Conservation (phyloP, 495 filamentous ascomycete species). For the Talaromyces liani region DNA sequence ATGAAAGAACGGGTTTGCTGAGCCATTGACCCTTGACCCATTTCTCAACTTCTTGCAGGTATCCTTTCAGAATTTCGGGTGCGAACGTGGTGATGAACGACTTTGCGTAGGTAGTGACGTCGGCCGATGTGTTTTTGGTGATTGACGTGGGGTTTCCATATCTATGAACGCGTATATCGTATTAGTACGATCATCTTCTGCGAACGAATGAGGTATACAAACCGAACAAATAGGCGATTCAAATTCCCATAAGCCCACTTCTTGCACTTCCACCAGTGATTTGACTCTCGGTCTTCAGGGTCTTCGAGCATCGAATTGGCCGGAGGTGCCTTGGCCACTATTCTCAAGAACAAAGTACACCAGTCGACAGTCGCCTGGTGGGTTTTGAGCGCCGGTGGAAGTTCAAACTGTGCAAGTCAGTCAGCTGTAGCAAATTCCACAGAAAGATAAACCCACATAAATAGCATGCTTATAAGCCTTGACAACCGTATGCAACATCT, state of each 20-base stretch:
- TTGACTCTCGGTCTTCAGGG: conserved; percentile 75
- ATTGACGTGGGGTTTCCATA: conserved; percentile 78
- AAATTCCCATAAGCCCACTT: conserved; percentile 98
- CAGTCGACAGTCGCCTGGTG: conserved; percentile 83
- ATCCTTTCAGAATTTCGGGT: conserved; percentile 88
- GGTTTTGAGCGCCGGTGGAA: conserved; percentile 66
- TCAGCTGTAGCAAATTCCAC: not conserved
- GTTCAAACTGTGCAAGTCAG: conserved; percentile 60
- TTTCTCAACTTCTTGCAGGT: conserved; percentile 87
- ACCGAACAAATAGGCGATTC: conserved; percentile 92
- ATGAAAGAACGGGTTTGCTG: conserved; percentile 84
- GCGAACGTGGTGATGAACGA: conserved; percentile 86
- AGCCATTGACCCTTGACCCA: conserved; percentile 98
- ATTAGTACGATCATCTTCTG: not conserved
- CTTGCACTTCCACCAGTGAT: conserved; percentile 99
- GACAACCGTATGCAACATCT: conserved; percentile 90
- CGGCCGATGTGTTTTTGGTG: conserved; percentile 58
- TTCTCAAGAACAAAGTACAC: conserved; percentile 88
- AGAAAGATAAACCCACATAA: conserved; percentile 58
- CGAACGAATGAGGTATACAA: conserved; percentile 17
- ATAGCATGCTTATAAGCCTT: conserved; percentile 97
- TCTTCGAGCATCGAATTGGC: conserved; percentile 73
- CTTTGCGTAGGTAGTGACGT: conserved; percentile 75
- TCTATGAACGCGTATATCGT: conserved; percentile 36
- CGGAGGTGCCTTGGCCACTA: conserved; percentile 80